Base-by-base conservation (phyloP, 129 eudicot species). In the Rutidosis leptorrhynchoides region DNA sequence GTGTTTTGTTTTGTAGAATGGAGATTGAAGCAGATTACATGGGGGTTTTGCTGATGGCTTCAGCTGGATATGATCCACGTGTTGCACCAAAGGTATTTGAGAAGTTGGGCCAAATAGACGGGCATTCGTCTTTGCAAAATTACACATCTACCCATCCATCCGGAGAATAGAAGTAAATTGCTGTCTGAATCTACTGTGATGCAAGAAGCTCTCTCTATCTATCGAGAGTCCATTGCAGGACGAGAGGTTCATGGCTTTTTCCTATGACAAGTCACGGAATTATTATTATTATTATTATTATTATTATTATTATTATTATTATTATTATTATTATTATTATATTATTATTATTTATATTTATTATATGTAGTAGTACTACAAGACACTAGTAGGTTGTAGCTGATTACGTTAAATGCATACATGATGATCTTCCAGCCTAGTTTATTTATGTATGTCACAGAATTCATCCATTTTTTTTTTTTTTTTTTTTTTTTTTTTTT, bases 61-160 rank as follows among this genome's bases (percentile, higher is more conserved):
- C 87, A 1, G 95, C 90, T 28, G 82, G 90, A 0, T 87, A 82
- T 28, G 85, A 84, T 64, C 90, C 90, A 27, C 77, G 87, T 19
- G 79, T 74, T 42, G 90, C 90, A 32, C 88, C 90, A 15, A 68
- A 64, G 35, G 88, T 84, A 12, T 84, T 79, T 33, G 90, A 84
- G 67, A 87, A 87, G 62, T 61, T 81, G 63, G 90, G 78, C 4
- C 33, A 64, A 78, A 28, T 87, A 0, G 46, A 65, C 1, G 70
- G 87, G 59, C 80, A 74, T 15, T 79, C 82, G 0, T 45, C 77
- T 2, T 3, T 87, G 83, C 56, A 65, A 42, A 84, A 84, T 73
- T 87, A 87, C 62, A 80, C 84, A 17, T 83, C 95, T 46, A 84
- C 90, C 15, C 90, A 87, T 68, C 90, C 95, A 45, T 86, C 97